Conservation (phyloP, 805 yeast species). For the Candida adriatica region DNA sequence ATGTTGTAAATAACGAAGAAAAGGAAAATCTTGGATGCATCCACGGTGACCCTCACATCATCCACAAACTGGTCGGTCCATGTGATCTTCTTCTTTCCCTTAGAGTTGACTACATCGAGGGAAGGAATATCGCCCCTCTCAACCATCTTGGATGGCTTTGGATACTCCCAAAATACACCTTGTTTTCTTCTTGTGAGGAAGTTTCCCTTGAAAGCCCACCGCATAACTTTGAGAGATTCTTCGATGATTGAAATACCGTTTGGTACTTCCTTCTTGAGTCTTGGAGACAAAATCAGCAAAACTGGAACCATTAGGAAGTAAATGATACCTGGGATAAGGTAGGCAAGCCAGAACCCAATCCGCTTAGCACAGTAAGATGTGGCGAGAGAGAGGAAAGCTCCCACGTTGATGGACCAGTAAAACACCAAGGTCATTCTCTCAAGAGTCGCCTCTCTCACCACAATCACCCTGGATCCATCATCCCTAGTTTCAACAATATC, state of each 20-base stretch:
- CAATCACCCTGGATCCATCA: constrained; percentile 60
- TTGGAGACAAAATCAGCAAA: constrained; percentile 28
- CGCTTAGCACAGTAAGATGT: constrained; percentile 65
- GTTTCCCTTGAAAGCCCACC: constrained; percentile 35
- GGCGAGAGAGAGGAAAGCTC: constrained; percentile 68
- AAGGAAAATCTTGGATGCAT: constrained; percentile 67
- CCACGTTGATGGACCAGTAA: constrained; percentile 71
- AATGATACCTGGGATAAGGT: constrained; percentile 57
- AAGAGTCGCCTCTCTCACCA: constrained; percentile 63
- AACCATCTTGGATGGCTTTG: constrained; percentile 51
- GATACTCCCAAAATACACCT: constrained; percentile 43
- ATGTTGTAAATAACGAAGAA: constrained; percentile 72
- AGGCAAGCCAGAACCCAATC: constrained; percentile 72
- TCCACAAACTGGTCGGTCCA: constrained; percentile 73
- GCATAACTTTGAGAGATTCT: constrained; percentile 34
- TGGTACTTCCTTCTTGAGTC: constrained; percentile 23
- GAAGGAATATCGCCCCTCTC: constrained; percentile 28
- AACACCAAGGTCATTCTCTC: constrained; percentile 72
- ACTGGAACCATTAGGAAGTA: constrained; percentile 46
- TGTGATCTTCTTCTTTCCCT: constrained; percentile 24
- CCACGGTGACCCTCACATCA: constrained; percentile 57
- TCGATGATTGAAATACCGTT: constrained; percentile 34
- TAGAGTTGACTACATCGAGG: constrained; percentile 13
- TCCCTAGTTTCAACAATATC: constrained; percentile 52
- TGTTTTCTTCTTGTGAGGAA: constrained; percentile 34